Evolutionary conservation across 257 asterid genomes (phyloP), one percentile per base, ranked within the genome.

Genomic region (Scutellaria barbata): DNA sequence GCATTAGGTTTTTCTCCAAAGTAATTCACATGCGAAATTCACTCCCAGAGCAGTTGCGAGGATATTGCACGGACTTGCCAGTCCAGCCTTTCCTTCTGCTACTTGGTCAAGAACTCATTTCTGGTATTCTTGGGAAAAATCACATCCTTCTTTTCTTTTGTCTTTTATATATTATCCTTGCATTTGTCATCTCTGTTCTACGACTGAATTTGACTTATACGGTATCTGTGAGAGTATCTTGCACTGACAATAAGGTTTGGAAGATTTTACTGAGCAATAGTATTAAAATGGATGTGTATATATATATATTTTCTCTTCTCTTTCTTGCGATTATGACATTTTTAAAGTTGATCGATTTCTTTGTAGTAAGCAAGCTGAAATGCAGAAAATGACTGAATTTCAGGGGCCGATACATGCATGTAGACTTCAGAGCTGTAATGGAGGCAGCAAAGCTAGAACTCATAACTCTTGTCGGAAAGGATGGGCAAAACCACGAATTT

Each of bases 41-140:
- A 89, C 96, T 11, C 96, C 99, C 10, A 78, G 99, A 79, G 99
- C 99, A 7, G 77, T 94, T 62, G 98, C 96, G 53, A 89, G 98
- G 81, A 85, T 94, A 79, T 74, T 94, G 82, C 99, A 92, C 67
- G 98, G 99, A 25, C 88, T 94, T 61, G 77, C 80, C 46, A 94
- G 99, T 81, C 99, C 99, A 10, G 95, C 95, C 68, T 94, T 89
- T 67, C 93, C 96, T 72, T 76, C 95, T 63, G 77, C 93, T 64
- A 79, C 82, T 59, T 94, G 99, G 99, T 89, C 96, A 62, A 89
- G 81, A 89, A 88, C 95, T 65, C 99, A 91, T 89, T 92, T 94
- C 90, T 94, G 99, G 99, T 94, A 89, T 17, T 67, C 2, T 45
- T 22, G 12, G 14, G 25, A 11, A 39, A 58, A 45, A 33, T 25